phyloP scores from a whole-genome alignment of 176 grass and related monocot genomes.

The Aegilops tauschii region DNA sequence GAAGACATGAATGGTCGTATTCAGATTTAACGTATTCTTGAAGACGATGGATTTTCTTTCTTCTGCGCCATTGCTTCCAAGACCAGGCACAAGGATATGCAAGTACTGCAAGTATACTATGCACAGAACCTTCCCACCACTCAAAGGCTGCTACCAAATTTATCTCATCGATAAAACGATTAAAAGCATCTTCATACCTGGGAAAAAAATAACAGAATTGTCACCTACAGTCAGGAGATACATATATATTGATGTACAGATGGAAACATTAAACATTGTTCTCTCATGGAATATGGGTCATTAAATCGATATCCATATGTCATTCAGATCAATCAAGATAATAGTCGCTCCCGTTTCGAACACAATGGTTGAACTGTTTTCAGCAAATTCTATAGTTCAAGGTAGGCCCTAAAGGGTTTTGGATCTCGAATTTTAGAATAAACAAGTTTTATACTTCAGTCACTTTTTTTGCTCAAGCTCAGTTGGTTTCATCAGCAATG shows the following conservation, averaged over 20 bases:
- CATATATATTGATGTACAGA: background rate
- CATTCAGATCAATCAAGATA: background rate
- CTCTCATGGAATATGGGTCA: background rate
- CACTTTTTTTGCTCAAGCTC: background rate
- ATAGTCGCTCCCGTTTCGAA: background rate
- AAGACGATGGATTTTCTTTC: slow-evolving; percentile 87
- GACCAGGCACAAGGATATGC: slow-evolving; percentile 99
- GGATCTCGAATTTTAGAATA: background rate
- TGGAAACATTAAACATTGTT: slow-evolving; percentile 7
- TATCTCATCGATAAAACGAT: slow-evolving; percentile 94
- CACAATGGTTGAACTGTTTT: background rate
- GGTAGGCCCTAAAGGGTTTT: background rate
- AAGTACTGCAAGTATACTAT: slow-evolving; percentile 91
- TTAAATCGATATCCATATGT: background rate
- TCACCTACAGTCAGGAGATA: background rate
- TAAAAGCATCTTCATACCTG: slow-evolving; percentile 99
- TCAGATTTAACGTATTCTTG: slow-evolving; percentile 98
- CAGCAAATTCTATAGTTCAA: background rate
- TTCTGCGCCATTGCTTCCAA: slow-evolving; percentile 97
- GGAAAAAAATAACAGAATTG: slow-evolving; percentile 7
- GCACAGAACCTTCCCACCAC: slow-evolving; percentile 99
- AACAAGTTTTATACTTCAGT: background rate
- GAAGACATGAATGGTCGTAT: slow-evolving; percentile 96
- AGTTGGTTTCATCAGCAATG: background rate
- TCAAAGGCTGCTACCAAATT: slow-evolving; percentile 94